Evolutionary conservation across 2,329 filamentous ascomycete genomes (phyloP), one percentile per base, ranked within the genome.

Genomic region (Pseudogymnoascus sp.): DNA sequence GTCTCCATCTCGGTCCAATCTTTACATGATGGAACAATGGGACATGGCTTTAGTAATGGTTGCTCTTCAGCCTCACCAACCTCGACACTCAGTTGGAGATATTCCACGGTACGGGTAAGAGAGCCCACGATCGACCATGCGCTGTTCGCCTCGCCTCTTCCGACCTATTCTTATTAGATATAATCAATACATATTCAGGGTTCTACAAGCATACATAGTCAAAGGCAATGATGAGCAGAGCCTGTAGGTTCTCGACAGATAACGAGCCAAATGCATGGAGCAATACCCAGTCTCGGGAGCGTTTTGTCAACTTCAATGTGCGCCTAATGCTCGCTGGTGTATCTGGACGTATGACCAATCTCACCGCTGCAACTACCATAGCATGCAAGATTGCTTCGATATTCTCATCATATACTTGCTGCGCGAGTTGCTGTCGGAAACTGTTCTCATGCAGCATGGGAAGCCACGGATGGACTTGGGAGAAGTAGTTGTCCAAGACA

Each of bases 1-100:
- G 77, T 75, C 65, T 78, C 77, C 1, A 69, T 68, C 42, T 76
- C 76, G 1, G 68, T 71, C 76, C 75, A 77, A 65, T 66, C 68
- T 21, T 69, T 66, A 1, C 76, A 45, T 26, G 69, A 63, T 16
- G 71, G 68, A 0, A 78, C 63, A 60, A 69, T 68, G 11, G 69
- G 59, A 47, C 70, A 69, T 34, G 73, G 69, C 5, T 73, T 70
- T 0, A 72, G 66, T 47, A 74, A 62, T 3, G 70, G 63, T 23
- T 71, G 66, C 5, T 63, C 66, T 5, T 68, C 64, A 14, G 61
- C 57, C 21, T 73, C 68, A 18, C 75, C 72, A n/a, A 70, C 65
- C 66, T 77, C 75, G 6, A 71, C 69, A 37, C 67, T 74, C 2
- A 77, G 67, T 47, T 75, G 72, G 16, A 77, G 65, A 61, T 75